phyloP scores from a whole-genome alignment of 192 early-diverging fungal genomes.

The Podila horticola region DNA sequence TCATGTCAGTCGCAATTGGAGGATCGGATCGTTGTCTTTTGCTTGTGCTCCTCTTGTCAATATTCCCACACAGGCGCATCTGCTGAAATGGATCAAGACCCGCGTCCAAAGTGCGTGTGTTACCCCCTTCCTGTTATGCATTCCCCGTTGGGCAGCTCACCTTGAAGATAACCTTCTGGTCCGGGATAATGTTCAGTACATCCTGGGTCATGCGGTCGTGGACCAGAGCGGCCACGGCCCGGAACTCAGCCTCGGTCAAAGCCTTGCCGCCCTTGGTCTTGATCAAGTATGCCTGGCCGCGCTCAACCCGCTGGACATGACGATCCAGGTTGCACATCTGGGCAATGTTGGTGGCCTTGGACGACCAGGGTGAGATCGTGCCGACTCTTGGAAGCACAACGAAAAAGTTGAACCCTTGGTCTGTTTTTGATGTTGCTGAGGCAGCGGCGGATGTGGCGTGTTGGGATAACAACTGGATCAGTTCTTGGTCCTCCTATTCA shows the following conservation, averaged over 20 bases:
- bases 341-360: slow-evolving; percentile 99
- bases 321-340: slow-evolving; percentile 85
- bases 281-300: slow-evolving; percentile 83
- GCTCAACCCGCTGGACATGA: slow-evolving; percentile 86
- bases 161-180: slow-evolving; percentile 74
- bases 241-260: slow-evolving; percentile 59
- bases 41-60: not conserved
- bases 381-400: slow-evolving; percentile 91
- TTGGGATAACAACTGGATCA: slow-evolving; percentile 18
- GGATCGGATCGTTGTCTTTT: not conserved
- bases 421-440: not conserved
- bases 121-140: not conserved
- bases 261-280: slow-evolving; percentile 47
- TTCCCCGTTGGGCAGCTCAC: slow-evolving; percentile 7
- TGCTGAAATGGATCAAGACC: no score
- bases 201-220: slow-evolving; percentile 98
- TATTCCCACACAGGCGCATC: no score
- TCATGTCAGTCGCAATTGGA: no score
- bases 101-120: not conserved
- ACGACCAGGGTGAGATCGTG: slow-evolving; percentile 99
- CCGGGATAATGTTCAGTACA: slow-evolving; percentile 72
- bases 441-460: not conserved
- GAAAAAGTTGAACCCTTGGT: slow-evolving; percentile 57
- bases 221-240: slow-evolving; percentile 62
- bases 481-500: slow-evolving; percentile 48